Conservation (phyloP, 2,329 filamentous ascomycete genomes). For the Emergomyces pasteurianus region DNA sequence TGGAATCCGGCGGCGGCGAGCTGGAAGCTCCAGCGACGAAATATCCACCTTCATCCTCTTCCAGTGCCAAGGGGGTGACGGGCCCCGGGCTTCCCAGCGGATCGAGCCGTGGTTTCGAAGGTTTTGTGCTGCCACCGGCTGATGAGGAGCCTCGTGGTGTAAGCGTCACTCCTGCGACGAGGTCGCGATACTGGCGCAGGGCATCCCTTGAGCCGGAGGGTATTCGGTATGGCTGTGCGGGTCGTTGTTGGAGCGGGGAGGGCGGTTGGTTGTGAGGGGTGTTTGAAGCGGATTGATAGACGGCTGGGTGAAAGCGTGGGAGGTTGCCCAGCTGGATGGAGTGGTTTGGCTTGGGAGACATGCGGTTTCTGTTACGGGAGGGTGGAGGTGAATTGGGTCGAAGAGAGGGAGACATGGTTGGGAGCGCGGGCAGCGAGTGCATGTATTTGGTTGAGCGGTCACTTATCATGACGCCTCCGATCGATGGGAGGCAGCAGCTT, state of each 20-base stretch:
- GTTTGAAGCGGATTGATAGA: slow-evolving; percentile 26
- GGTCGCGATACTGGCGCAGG: slow-evolving; percentile 32
- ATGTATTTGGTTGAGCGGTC: slow-evolving; percentile 3
- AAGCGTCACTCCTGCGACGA: slow-evolving; percentile 25
- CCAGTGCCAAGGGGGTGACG: slow-evolving; percentile 34
- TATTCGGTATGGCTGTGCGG: slow-evolving; percentile 18
- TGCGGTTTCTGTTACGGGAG: slow-evolving; percentile 4
- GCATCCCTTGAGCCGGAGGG: slow-evolving; percentile 26
- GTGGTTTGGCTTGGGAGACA: slow-evolving; percentile 9
- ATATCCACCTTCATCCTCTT: slow-evolving; percentile 27
- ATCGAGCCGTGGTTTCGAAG: slow-evolving; percentile 34
- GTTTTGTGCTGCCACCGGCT: slow-evolving; percentile 18
- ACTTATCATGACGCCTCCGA: slow-evolving; percentile 1
- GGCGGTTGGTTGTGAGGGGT: slow-evolving; percentile 22
- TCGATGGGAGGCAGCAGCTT: neutral
- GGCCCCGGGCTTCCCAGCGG: slow-evolving; percentile 35
- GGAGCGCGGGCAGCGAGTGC: slow-evolving; percentile 20
- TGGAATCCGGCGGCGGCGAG: neutral
- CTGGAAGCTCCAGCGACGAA: slow-evolving; percentile 22
- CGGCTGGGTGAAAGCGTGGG: slow-evolving; percentile 36
- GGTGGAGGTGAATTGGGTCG: slow-evolving; percentile 14
- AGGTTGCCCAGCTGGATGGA: slow-evolving; percentile 27
- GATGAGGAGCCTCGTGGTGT: slow-evolving; percentile 20
- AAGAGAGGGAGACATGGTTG: slow-evolving; percentile 22
- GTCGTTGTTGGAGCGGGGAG: slow-evolving; percentile 21